Evolutionary conservation across 495 filamentous ascomycete species (phyloP).

Genomic region (Stereocaulon alpinum): DNA sequence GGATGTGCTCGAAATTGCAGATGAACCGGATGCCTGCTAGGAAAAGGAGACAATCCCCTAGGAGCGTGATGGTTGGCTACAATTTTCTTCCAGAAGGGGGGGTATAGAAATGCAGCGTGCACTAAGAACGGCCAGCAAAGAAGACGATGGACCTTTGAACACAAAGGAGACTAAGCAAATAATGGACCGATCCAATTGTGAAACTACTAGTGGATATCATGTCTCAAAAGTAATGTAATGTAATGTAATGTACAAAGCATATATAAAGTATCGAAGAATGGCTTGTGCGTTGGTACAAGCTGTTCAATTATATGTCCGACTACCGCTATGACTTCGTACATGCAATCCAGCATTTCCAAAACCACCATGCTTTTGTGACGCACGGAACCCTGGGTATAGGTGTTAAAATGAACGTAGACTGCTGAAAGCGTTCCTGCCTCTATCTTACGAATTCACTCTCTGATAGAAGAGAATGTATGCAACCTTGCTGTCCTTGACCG

Average conservation of each 20-base stretch:
- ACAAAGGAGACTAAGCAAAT: not conserved
- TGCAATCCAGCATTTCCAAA: conserved; percentile 1
- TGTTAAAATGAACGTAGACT: not conserved
- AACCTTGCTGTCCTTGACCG: conserved; percentile 84
- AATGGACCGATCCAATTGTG: not conserved
- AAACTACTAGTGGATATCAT: not conserved
- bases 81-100: too few relatives aligned
- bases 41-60: too few relatives aligned
- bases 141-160: not conserved
- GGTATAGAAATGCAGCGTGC: not conserved
- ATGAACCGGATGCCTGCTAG: too few relatives aligned
- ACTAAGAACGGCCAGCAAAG: not conserved
- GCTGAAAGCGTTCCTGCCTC: not conserved
- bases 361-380: conserved; percentile 11
- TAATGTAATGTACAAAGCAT: conserved; percentile 1
- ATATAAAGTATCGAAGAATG: not conserved
- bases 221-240: not conserved
- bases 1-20: too few relatives aligned
- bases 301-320: conserved; percentile 1
- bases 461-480: conserved; percentile 96
- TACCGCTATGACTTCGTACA: conserved; percentile 2
- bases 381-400: conserved; percentile 1
- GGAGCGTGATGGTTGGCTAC: too few relatives aligned
- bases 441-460: conserved; percentile 37
- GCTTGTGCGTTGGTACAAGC: not conserved